Percentiles rank a stretch among this genome's conserved stretches.
phyloP scores from a whole-genome alignment of 116 monocot species.

The Iris pallida region DNA sequence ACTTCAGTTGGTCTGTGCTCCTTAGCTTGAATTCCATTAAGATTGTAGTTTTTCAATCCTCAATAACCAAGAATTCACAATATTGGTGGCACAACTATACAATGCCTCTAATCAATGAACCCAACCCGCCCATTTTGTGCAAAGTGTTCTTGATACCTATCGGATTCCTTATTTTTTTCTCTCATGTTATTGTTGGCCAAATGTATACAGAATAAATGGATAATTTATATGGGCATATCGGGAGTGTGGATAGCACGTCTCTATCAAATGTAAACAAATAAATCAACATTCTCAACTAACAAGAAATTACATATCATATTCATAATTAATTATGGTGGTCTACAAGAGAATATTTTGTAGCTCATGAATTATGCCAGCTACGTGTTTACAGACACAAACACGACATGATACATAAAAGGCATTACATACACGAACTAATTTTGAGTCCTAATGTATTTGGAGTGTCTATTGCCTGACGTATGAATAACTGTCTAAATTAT shows the following conservation, averaged over 20 bases:
- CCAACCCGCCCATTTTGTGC: not conserved
- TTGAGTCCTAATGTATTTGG: too few species aligned
- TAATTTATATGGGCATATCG: too few species aligned
- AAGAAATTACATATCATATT: not conserved
- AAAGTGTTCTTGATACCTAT: not conserved
- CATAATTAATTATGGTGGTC: not conserved
- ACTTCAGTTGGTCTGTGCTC: not conserved
- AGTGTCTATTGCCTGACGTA: too few species aligned
- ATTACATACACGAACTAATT: too few species aligned
- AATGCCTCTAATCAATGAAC: not conserved
- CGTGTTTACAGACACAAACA: too few species aligned
- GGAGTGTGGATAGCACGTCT: conserved; percentile 26
- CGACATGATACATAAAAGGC: too few species aligned
- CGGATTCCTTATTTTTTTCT: not conserved
- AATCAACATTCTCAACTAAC: not conserved
- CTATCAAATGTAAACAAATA: conserved; percentile 15
- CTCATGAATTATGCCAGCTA: too few species aligned
- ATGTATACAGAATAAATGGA: too few species aligned
- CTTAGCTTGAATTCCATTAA: not conserved
- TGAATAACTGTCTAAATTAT: too few species aligned
- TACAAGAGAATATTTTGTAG: too few species aligned
- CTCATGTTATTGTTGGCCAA: not conserved
- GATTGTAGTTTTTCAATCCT: not conserved
- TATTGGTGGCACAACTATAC: not conserved
- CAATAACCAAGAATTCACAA: conserved; percentile 2